Base-by-base conservation (phyloP, 2,329 filamentous ascomycete genomes). In the Mycosphaerella sp. region DNA sequence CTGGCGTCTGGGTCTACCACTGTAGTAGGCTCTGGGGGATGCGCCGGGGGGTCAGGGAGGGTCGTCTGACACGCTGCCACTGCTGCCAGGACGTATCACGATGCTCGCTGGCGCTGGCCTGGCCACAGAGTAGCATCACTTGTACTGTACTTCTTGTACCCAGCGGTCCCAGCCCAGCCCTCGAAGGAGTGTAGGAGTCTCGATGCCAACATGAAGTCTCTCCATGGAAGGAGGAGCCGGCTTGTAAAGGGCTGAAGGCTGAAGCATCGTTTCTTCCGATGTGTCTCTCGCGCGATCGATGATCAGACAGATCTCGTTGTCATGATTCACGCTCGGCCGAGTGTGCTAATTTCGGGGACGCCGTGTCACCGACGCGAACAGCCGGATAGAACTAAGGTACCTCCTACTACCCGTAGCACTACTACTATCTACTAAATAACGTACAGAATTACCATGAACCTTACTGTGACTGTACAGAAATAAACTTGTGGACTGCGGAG, bases 41-140 rank as follows among this genome's bases (percentile, higher is more conserved):
- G 21, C 6, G 21, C 7, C 7, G 21, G 21, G 21, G 21, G 18
- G 18, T 6, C 18, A 48, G 48, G 47, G 36, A 48, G 21, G 48
- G 43, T 54, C 52, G 48, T 51, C 52, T 54, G 47, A 51, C 52
- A 46, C 48, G 39, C 51, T 25, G 21, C 21, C 21, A 25, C 21
- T 25, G 21, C 21, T 50, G 43, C 27, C 13, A 34, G 30, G 30
- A 34, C 30, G 30, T 34, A n/a, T 34, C 30, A 34, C 30, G 30
- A 34, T 34, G 30, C 30, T 12, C 7, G 6, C 30, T 34, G 10
- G 7, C 6, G 21, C 21, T 25, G 21, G 21, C 21, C 21, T 25
- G 4, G 21, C 21, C 21, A 25, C 21, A 25, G 21, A 25, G 21
- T 10, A 34, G 10, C 30, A n/a, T 34, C 30, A 34, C 7, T 34